Evolutionary conservation across 73 alveolate species (phyloP).

Genomic region (Durusdinium trenchii): DNA sequence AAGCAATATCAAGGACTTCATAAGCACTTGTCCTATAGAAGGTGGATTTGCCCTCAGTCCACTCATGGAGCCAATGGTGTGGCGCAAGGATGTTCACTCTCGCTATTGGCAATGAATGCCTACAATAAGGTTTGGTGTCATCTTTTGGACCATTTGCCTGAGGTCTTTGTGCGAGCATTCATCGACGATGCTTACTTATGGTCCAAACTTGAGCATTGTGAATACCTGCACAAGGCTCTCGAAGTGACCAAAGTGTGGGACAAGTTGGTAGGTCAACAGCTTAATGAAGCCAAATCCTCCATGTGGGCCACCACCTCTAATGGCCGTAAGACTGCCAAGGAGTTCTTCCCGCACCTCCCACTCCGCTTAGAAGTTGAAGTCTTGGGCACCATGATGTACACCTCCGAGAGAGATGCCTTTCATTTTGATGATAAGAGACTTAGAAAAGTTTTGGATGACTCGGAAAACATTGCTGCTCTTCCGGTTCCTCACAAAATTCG

Average conservation of each 20-base stretch:
- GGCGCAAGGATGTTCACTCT: background rate
- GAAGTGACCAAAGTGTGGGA: background rate
- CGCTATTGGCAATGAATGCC: background rate
- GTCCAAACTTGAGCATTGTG: background rate
- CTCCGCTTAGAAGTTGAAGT: background rate
- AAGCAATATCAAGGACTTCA: background rate
- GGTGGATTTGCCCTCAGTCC: background rate
- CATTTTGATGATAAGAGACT: background rate
- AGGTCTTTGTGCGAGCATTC: background rate
- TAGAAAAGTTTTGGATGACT: background rate
- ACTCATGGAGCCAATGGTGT: background rate
- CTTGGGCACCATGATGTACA: background rate
- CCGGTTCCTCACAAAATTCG: background rate
- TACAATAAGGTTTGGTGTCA: background rate
- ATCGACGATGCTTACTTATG: background rate
- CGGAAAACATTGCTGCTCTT: background rate
- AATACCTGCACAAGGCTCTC: background rate
- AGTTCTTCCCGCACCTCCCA: background rate
- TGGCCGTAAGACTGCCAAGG: background rate
- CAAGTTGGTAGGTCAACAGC: background rate
- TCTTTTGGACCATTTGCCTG: background rate
- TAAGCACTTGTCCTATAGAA: background rate
- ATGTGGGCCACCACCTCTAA: background rate
- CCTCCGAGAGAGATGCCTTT: background rate
- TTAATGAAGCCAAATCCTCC: background rate